Conservation (phyloP, 768 basidiomycete genomes). For the Leccinum uliginosum region DNA sequence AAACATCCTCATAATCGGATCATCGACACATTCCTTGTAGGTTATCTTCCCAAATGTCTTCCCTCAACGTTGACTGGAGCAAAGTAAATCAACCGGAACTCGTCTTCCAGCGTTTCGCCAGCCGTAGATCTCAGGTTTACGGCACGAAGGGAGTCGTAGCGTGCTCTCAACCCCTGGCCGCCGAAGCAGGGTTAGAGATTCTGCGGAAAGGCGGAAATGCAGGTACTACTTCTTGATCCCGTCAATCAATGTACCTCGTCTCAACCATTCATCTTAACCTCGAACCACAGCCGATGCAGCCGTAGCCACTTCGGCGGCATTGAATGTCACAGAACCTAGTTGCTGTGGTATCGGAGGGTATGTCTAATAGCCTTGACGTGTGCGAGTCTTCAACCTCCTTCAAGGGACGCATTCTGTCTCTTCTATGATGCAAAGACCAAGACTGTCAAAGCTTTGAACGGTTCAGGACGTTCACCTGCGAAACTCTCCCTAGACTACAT, state of each 20-base stretch:
- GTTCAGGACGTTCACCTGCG: constrained; percentile 83
- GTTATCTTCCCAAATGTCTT: constrained; percentile 18
- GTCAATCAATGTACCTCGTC: background rate
- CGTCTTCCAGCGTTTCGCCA: constrained; percentile 67
- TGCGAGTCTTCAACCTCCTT: constrained; percentile 10
- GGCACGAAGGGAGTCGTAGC: constrained; percentile 85
- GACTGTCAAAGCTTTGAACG: constrained; percentile 84
- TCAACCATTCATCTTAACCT: background rate
- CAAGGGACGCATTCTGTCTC: constrained; percentile 86
- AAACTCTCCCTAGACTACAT: constrained; percentile 74
- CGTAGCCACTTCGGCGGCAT: constrained; percentile 85
- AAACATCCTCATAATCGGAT: background rate
- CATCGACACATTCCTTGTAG: background rate
- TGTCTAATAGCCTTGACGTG: constrained; percentile 13
- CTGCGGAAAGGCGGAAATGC: constrained; percentile 93
- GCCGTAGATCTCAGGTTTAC: constrained; percentile 83
- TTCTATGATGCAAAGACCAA: constrained; percentile 85
- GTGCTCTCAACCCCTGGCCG: constrained; percentile 87
- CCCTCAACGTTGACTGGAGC: constrained; percentile 44
- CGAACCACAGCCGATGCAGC: constrained; percentile 75
- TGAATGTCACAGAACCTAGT: constrained; percentile 89
- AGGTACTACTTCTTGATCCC: constrained; percentile 45
- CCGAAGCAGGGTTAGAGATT: constrained; percentile 89
- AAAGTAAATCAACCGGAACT: constrained; percentile 67
- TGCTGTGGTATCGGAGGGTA: constrained; percentile 92